Conservation (phyloP, 345 rosid species). For the Boechera retrofracta region DNA sequence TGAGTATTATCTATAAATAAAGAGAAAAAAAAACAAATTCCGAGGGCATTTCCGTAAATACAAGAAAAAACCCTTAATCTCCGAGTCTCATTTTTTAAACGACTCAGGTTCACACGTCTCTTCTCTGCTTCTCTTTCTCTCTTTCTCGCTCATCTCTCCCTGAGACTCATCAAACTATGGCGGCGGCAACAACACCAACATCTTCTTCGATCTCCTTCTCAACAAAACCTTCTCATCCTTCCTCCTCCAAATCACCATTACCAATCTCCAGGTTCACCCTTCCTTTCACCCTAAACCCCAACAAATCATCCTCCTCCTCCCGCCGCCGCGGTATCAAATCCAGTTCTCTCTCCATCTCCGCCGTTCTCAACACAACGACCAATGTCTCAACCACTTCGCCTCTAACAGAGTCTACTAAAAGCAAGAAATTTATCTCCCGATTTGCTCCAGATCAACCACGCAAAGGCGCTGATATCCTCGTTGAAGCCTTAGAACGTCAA, state of each 20-base stretch:
- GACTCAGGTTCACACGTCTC: conserved; percentile 26
- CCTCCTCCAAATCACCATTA: conserved; percentile 40
- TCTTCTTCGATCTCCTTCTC: conserved; percentile 43
- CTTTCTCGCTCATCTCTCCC: conserved; percentile 1
- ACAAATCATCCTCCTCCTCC: conserved; percentile 29
- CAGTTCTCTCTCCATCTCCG: conserved; percentile 45
- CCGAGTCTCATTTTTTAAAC: conserved; percentile 27
- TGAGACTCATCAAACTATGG: conserved; percentile 15
- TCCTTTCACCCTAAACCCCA: conserved; percentile 40
- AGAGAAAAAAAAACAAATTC: background rate
- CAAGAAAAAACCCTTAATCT: conserved; percentile 1
- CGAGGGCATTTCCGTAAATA: conserved; percentile 17
- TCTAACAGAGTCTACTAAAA: background rate
- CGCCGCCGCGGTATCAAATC: conserved; percentile 45
- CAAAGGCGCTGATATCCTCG: conserved; percentile 91
- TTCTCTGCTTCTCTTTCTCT: background rate
- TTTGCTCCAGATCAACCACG: conserved; percentile 75
- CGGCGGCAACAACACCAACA: conserved; percentile 36
- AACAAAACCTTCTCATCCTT: conserved; percentile 32
- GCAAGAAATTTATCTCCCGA: conserved; percentile 46
- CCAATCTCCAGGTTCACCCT: conserved; percentile 42
- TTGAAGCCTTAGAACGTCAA: conserved; percentile 87
- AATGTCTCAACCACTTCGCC: conserved; percentile 28
- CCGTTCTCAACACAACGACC: conserved; percentile 34
- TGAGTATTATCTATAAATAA: background rate